These are phyloP conservation scores for Solanum corneliomulleri DNA, from an alignment of 257 asterid species.

Conservation along the genomic window DNA sequence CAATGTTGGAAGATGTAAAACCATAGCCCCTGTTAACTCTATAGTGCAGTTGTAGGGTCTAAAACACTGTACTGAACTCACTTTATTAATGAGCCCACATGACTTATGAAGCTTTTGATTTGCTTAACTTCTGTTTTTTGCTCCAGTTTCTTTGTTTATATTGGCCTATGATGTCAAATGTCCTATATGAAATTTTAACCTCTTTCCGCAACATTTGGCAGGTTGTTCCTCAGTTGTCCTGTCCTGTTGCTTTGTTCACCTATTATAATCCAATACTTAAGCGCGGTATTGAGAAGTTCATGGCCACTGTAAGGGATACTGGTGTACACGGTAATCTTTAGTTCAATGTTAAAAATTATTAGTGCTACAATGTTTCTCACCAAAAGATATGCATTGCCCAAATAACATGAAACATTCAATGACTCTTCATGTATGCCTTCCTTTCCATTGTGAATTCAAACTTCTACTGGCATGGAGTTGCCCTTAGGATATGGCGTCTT, in stretches of 20 bases:
- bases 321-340: conserved; percentile 62
- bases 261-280: conserved; percentile 90
- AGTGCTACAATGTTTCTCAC: background rate
- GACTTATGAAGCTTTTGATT: background rate
- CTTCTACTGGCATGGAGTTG: background rate
- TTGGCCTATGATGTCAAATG: background rate
- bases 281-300: conserved; percentile 70
- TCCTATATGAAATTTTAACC: background rate
- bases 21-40: background rate
- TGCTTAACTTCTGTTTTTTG: background rate
- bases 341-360: background rate
- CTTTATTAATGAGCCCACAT: background rate
- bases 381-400: background rate
- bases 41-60: background rate
- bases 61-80: background rate
- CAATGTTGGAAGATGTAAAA: conserved; percentile 79
- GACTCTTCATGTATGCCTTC: background rate
- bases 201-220: conserved; percentile 5
- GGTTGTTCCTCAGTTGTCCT: conserved; percentile 78
- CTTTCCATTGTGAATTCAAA: background rate
- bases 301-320: conserved; percentile 58
- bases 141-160: background rate
- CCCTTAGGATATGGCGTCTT: background rate
- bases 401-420: background rate
- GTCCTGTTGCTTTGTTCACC: conserved; percentile 73